Percentiles rank a stretch among this genome's conserved stretches.
These are phyloP conservation scores for Kodamaea derodonti DNA, from an alignment of 1,139 yeast species.

Conservation along the genomic window DNA sequence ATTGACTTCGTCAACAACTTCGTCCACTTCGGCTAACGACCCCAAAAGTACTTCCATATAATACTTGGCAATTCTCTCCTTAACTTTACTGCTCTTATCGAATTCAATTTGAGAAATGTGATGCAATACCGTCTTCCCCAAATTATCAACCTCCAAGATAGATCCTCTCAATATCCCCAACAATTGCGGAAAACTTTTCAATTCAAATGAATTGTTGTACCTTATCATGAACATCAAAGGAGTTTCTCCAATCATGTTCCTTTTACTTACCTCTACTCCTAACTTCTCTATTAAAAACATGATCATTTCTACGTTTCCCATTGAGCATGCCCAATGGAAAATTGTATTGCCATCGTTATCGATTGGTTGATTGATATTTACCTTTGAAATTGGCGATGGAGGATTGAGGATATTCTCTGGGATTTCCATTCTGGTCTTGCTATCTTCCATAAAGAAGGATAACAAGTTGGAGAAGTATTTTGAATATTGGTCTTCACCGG, in stretches of 20 bases:
- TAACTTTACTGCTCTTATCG: constrained; percentile 36
- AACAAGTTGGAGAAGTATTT: constrained; percentile 38
- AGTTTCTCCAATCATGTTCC: constrained; percentile 75
- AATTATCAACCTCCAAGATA: constrained; percentile 63
- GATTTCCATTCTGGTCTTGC: constrained; percentile 17
- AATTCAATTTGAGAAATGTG: constrained; percentile 55
- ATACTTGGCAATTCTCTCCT: constrained; percentile 73
- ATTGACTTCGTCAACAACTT: constrained; percentile 10
- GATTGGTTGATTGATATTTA: constrained; percentile 76
- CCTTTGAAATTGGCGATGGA: constrained; percentile 40
- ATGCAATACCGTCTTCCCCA: constrained; percentile 74
- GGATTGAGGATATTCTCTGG: constrained; percentile 36
- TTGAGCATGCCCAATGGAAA: constrained; percentile 93
- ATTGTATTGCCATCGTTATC: constrained; percentile 94
- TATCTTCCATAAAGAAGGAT: constrained; percentile 38
- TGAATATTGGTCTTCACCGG: constrained; percentile 15
- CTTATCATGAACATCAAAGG: constrained; percentile 85
- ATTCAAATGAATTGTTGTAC: constrained; percentile 82
- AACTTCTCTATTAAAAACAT: constrained; percentile 60
- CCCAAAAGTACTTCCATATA: constrained; percentile 76
- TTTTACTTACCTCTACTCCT: constrained; percentile 58
- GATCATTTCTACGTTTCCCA: constrained; percentile 74
- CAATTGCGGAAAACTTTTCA: constrained; percentile 67
- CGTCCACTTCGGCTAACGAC: constrained; percentile 38
- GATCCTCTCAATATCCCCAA: constrained; percentile 76